These are phyloP conservation scores for Ascobolus immersus DNA, from an alignment of 495 filamentous ascomycete species.

Conservation along the genomic window DNA sequence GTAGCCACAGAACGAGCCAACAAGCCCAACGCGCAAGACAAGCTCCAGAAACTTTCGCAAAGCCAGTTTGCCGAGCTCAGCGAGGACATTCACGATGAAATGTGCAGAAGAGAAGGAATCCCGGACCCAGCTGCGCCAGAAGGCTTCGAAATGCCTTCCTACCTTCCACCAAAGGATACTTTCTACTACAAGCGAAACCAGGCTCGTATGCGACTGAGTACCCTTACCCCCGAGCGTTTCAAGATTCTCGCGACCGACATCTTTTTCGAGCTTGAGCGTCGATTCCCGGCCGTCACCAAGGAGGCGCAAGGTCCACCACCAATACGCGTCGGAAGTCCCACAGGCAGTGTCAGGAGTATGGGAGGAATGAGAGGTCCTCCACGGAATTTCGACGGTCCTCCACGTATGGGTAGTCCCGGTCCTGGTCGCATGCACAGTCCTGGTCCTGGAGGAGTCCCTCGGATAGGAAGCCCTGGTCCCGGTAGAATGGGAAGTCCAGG, in stretches of 20 bases:
- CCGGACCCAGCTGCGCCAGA: conserved; percentile 23
- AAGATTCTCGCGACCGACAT: conserved; percentile 85
- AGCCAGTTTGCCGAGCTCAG: conserved; percentile 93
- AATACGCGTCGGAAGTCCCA: conserved; percentile 49
- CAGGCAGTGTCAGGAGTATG: conserved; percentile 14
- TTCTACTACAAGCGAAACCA: conserved; percentile 97
- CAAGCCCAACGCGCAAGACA: conserved; percentile 74
- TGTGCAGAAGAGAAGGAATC: conserved; percentile 41
- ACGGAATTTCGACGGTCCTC: too few relatives aligned
- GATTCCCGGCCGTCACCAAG: conserved; percentile 57
- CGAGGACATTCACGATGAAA: conserved; percentile 91
- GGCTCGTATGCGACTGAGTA: conserved; percentile 76
- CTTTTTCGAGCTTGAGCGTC: conserved; percentile 72
- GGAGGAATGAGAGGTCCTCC: conserved; percentile 7
- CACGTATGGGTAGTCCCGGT: conserved; percentile 9
- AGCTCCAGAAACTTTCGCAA: conserved; percentile 61
- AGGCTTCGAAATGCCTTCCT: conserved; percentile 30
- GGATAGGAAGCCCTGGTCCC: conserved; percentile 6
- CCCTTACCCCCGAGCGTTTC: conserved; percentile 59
- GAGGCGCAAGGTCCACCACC: conserved; percentile 36
- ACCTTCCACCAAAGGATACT: conserved; percentile 51
- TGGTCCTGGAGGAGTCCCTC: conserved; percentile 11
- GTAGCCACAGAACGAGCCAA: conserved; percentile 22
- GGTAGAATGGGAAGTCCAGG: conserved; percentile 10
- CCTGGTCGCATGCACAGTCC: conserved; percentile 10